Percentiles rank a stretch among this genome's conserved stretches.
These are phyloP conservation scores for Sarcocystis neurona DNA, from an alignment of 169 alveolate genomes.

Conservation along the genomic window DNA sequence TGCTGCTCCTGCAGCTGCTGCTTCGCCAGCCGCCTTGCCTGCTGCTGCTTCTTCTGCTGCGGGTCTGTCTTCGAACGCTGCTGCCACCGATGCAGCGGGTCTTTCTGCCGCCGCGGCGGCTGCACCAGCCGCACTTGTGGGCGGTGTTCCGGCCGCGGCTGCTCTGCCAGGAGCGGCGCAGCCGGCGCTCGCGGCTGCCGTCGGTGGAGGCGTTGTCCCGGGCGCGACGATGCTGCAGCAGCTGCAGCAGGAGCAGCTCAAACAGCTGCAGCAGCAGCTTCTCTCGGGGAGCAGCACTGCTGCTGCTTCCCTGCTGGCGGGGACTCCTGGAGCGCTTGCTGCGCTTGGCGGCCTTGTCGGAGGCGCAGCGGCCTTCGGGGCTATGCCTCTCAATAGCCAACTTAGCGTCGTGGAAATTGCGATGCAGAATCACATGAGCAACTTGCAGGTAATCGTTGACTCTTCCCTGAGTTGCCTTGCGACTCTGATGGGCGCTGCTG, in stretches of 20 bases:
- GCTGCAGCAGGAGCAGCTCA: slow-evolving; percentile 17
- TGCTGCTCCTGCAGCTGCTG: neutral
- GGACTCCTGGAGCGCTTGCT: slow-evolving; percentile 10
- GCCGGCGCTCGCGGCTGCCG: neutral
- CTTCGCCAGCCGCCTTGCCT: slow-evolving; percentile 1
- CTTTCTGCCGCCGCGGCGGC: slow-evolving; percentile 21
- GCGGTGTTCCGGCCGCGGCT: neutral
- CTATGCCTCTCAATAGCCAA: slow-evolving; percentile 14
- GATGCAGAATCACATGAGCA: slow-evolving; percentile 44
- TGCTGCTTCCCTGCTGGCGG: slow-evolving; percentile 23
- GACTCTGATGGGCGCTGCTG: no score
- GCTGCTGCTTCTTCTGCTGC: neutral
- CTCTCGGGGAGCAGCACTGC: no score
- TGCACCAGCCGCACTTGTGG: neutral
- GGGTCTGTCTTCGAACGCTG: neutral
- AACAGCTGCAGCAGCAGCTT: neutral
- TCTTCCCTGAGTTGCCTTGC: neutral
- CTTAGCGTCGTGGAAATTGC: slow-evolving; percentile 44
- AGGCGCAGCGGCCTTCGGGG: slow-evolving; percentile 30
- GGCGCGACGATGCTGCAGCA: no score
- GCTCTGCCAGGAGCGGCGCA: neutral
- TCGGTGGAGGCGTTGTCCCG: neutral
- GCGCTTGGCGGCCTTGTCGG: slow-evolving; percentile 21
- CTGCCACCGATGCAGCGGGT: no score
- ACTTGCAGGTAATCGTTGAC: slow-evolving; percentile 19